Conservation (phyloP, 495 filamentous ascomycete species). For the Penicillium robsamsonii region DNA sequence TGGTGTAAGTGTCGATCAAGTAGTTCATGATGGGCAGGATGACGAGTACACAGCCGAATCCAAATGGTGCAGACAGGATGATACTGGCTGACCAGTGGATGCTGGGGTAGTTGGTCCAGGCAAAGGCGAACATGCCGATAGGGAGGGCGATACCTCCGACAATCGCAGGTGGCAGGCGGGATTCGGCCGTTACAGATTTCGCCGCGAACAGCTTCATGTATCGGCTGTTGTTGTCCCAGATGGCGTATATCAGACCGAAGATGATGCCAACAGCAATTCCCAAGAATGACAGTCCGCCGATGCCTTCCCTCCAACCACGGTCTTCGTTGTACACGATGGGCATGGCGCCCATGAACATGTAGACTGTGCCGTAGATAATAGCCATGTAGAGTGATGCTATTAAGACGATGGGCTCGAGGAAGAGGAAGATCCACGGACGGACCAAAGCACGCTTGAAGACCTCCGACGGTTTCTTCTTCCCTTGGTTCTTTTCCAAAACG, state of each 20-base stretch:
- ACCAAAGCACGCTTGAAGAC: background rate
- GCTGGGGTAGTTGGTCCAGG: conserved; percentile 61
- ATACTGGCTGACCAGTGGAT: conserved; percentile 58
- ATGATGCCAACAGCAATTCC: conserved; percentile 49
- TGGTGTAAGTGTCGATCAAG: conserved; percentile 53
- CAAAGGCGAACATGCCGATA: conserved; percentile 58
- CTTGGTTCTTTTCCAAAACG: background rate
- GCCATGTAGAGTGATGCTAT: background rate
- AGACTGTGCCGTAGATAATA: conserved; percentile 34
- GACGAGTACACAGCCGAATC: conserved; percentile 67
- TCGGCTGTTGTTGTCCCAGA: background rate
- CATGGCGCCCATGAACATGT: conserved; percentile 66
- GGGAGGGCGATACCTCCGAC: conserved; percentile 41
- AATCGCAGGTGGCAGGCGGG: conserved; percentile 28
- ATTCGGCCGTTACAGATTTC: background rate
- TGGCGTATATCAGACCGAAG: conserved; percentile 7
- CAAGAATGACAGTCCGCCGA: conserved; percentile 9
- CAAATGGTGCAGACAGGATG: conserved; percentile 62
- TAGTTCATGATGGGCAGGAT: conserved; percentile 72
- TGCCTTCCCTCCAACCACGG: conserved; percentile 37
- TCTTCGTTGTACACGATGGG: conserved; percentile 48
- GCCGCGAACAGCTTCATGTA: background rate
- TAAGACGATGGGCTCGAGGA: background rate
- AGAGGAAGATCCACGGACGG: background rate
- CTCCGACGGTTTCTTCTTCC: background rate